Evolutionary conservation across 345 rosid species (phyloP), one percentile per base, ranked within the genome.

Genomic region (Toxicodendron radicans): DNA sequence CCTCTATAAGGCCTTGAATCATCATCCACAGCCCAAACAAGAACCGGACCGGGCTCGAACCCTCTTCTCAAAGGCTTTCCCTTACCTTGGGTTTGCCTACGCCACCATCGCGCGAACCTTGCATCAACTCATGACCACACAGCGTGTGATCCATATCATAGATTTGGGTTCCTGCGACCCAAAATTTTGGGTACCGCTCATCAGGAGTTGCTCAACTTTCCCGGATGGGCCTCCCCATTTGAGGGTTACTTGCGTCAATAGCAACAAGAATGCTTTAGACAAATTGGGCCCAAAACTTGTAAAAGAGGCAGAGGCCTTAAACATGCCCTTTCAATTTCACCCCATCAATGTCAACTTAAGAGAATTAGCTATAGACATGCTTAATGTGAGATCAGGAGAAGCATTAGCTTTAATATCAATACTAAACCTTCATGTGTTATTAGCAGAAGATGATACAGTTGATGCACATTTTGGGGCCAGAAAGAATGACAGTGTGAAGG

Each of bases 361-460:
- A 60, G 86, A 83, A 5, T 78, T 86, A 49, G 78, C 79, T 0
- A 2, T 20, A 2, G 85, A 80, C 2, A 80, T 83, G 84, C 78
- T 86, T 2, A 53, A 64, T 30, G 73, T 80, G 8, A 74, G 61
- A 64, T 72, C 84, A 66, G 86, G 81, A n/a, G 90, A 89, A 68
- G 58, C 85, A 24, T 23, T 87, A 41, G 88, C 79, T 30, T 80
- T 86, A 7, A 66, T 86, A 11, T 86, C 92, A 0, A 73, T 82
- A 46, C 58, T 89, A 76, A 80, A 68, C 64, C 85, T 89, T 58
- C 89, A 87, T 49, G 73, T 52, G 4, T 67, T 88, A 35, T 48
- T 83, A 61, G 85, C 86, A 0, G 86, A 85, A 71, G 91, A 85
- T 30, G 93, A 89, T 61, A 43, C 77, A 72, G 85, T 82, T 2